phyloP scores from a whole-genome alignment of 352 stramenopile species.

The Phytopythium montanum region DNA sequence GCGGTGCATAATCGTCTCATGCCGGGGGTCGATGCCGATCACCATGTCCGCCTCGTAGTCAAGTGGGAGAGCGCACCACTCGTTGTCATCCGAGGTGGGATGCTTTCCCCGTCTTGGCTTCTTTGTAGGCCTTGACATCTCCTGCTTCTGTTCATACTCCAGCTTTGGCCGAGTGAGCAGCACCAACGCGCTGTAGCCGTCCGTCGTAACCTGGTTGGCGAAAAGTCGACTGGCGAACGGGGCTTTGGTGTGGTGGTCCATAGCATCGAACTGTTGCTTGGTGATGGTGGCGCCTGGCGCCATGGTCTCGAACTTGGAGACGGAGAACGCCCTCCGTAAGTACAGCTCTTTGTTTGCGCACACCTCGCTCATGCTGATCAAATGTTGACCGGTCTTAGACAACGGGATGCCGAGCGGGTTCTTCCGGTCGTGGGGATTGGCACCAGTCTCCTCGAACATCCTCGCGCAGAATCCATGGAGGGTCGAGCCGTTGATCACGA shows the following conservation, averaged over 20 bases:
- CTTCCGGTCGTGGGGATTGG: not conserved
- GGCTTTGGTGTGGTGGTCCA: conserved; percentile 12
- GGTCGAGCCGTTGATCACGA: conserved; percentile 10
- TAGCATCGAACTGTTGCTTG: conserved; percentile 5
- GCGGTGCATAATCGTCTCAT: conserved; percentile 1
- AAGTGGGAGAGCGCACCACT: not conserved
- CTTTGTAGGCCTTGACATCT: not conserved
- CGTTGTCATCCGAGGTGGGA: not conserved
- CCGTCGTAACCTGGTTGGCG: conserved; percentile 12
- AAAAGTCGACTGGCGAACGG: conserved; percentile 16
- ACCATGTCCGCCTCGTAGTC: not conserved
- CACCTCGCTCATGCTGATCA: too few relatives aligned
- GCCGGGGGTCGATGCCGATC: conserved; percentile 3
- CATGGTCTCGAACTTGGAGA: conserved; percentile 12
- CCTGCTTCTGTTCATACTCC: not conserved
- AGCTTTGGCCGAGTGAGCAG: conserved; percentile 7
- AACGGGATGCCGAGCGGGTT: conserved; percentile 1
- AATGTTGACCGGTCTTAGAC: not conserved
- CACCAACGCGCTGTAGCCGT: conserved; percentile 13
- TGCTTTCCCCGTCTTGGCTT: not conserved
- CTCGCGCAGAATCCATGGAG: conserved; percentile 2
- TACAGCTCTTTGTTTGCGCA: conserved; percentile 1
- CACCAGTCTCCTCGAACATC: conserved; percentile 1
- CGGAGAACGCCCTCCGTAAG: conserved; percentile 8
- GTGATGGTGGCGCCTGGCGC: not conserved